These are phyloP conservation scores for Fusarium sp. DNA, from an alignment of 2,329 filamentous ascomycete genomes.

Conservation along the genomic window DNA sequence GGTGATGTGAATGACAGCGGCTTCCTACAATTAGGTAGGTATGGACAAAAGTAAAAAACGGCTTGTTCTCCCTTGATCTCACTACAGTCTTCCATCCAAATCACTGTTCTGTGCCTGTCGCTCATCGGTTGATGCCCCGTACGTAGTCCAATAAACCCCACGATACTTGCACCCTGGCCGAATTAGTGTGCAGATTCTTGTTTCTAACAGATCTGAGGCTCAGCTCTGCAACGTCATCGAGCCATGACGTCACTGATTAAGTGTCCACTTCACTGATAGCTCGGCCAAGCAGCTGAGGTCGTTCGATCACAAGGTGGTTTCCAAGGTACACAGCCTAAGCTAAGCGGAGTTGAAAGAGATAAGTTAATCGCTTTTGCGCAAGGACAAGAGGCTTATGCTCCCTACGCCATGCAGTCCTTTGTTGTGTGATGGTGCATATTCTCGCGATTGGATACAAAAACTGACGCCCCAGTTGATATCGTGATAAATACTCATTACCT, in stretches of 20 bases:
- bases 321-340: not conserved
- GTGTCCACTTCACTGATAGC: not conserved
- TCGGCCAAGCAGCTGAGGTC: not conserved
- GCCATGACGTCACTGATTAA: constrained; percentile 20
- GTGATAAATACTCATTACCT: not conserved
- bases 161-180: not conserved
- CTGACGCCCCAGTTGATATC: not conserved
- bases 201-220: not conserved
- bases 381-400: not conserved
- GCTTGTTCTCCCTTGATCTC: not conserved
- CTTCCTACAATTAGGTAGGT: not conserved
- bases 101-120: constrained; percentile 6
- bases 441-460: not conserved
- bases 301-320: not conserved
- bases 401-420: not conserved
- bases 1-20: not conserved
- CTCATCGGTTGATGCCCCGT: not conserved
- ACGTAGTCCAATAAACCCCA: not conserved
- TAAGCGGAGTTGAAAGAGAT: not conserved
- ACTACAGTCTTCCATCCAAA: not conserved
- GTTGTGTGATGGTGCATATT: not conserved
- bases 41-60: not conserved
- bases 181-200: not conserved
- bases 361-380: not conserved
- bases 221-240: constrained; percentile 10